A percentile compares a stretch with the other conserved stretches of the same genome.
Evolutionary conservation across 2,329 filamentous ascomycete species (phyloP).

Genomic region (Fusarium veterinarium): DNA sequence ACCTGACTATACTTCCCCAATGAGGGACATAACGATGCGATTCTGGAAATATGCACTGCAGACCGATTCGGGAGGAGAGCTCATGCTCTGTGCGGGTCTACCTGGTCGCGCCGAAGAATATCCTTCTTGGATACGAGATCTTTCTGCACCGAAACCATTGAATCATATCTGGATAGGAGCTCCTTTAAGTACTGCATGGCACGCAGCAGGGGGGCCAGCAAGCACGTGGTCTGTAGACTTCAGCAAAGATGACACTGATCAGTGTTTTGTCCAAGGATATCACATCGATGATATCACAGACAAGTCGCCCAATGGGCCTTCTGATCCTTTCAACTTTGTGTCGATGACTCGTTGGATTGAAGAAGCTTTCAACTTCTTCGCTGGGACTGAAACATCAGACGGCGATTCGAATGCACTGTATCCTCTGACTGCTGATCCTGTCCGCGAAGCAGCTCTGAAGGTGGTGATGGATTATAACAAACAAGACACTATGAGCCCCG

Average conservation of each 20-base stretch:
- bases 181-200: neutral
- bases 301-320: neutral
- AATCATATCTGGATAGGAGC: neutral
- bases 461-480: neutral
- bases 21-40: conserved; percentile 1
- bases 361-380: neutral
- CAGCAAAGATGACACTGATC: neutral
- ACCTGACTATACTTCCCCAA: neutral
- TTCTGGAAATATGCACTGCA: conserved; percentile 13
- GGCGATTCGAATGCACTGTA: neutral
- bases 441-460: neutral
- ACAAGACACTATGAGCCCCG: neutral
- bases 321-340: rapidly evolving
- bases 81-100: neutral
- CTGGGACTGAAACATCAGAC: rapidly evolving
- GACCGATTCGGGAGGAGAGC: neutral
- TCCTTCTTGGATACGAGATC: conserved; percentile 11
- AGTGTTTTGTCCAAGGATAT: neutral
- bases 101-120: neutral
- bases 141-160: neutral
- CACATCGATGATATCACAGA: neutral
- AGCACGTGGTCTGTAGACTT: neutral
- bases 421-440: neutral
- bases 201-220: neutral
- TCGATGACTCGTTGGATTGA: rapidly evolving